Evolutionary conservation across 768 basidiomycete genomes (phyloP), one percentile per base, ranked within the genome.

Genomic region (Mycena belliarum): DNA sequence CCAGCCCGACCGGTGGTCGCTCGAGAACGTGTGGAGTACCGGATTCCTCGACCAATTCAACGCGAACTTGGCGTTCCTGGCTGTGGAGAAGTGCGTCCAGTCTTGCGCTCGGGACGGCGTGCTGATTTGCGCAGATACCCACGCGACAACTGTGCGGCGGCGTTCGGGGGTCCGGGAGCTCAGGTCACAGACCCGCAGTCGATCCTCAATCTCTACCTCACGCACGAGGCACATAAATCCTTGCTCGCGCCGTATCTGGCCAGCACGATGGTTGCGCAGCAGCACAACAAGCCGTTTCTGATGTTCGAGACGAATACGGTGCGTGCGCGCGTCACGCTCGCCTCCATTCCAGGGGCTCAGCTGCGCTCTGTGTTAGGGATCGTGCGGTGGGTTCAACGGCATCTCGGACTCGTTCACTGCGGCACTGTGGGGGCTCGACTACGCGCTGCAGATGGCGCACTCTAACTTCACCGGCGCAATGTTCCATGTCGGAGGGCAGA

Each of bases 351-450:
- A 12, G 29, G 29, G 6, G 29, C 29, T 32, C 7, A 32, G 29
- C 29, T 32, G 12, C 29, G 12, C 6, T 32, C 29, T 32, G n/a
- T 16, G 37, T 20, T 11, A 40, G 38, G 38, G n/a, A 6, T n/a
- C 76, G 40, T 83, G 82, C 66, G 80, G 79, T 58, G 82, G 82
- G 18, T 82, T 82, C 63, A 66, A 75, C 9, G 82, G 82, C 2
- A 64, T 83, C 49, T 76, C 75, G 37, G 79, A 82, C 61, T 74
- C 72, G 37, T 83, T 83, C 52, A 79, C 76, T 3, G 76, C 77
- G 2, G 74, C 80, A 18, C 70, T 83, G 24, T 84, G 82, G 82
- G 80, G 66, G 29, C 64, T 79, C 41, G 82, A 83, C 63, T 80
- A 75, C 63, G 76, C 76, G 4, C 59, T 84, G 37, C 76, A 78